A percentile compares a stretch with the other conserved stretches of the same genome.
Conservation (phyloP, 495 filamentous ascomycete genomes). For the Symbiotaphrina buchneri region DNA sequence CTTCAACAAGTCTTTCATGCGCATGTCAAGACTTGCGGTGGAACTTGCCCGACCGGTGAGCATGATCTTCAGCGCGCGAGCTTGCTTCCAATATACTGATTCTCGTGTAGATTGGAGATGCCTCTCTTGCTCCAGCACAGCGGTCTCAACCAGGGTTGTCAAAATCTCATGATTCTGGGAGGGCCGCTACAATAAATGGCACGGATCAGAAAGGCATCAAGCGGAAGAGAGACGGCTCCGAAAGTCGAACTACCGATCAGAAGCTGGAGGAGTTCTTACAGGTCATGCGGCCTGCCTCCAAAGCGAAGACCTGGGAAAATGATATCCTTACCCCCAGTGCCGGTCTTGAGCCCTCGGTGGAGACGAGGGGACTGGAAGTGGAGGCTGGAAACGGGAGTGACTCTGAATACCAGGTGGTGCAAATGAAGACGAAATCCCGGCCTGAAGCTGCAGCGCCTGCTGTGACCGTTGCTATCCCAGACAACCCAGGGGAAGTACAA, state of each 20-base stretch:
- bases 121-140: conserved; percentile 14
- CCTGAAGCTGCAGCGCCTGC: neutral
- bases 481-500: no score
- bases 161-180: conserved; percentile 16
- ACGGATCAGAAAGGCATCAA: conserved; percentile 17
- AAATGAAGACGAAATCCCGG: no score
- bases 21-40: conserved; percentile 86
- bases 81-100: neutral
- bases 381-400: conserved; percentile 23
- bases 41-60: conserved; percentile 76
- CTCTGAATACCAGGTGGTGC: conserved; percentile 41
- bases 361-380: neutral
- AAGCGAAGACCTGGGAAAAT: conserved; percentile 43
- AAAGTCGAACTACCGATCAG: conserved; percentile 29
- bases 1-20: conserved; percentile 86
- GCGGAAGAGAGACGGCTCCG: conserved; percentile 28
- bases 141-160: conserved; percentile 1
- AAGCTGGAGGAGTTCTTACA: conserved; percentile 77
- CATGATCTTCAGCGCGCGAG: neutral
- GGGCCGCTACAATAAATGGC: conserved; percentile 17
- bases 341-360: conserved; percentile 9
- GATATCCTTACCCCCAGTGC: conserved; percentile 23
- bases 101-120: conserved; percentile 11
- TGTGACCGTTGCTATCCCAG: no score
- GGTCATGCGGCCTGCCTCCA: conserved; percentile 49